Evolutionary conservation across 2,329 filamentous ascomycete genomes (phyloP).

Genomic region (Phialocephala sp.): DNA sequence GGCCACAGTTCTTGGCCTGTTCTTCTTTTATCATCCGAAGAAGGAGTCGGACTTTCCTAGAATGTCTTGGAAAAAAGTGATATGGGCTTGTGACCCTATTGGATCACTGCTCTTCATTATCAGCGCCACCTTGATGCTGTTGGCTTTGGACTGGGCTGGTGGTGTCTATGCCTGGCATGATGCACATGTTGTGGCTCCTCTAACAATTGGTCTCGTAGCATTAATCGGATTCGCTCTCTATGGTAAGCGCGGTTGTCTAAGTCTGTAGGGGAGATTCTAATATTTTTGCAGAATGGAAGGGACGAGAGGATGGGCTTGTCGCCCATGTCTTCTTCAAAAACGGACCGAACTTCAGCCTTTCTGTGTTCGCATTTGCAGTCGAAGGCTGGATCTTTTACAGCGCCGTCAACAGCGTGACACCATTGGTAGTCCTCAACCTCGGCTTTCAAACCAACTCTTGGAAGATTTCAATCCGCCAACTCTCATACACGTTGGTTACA

Average conservation of each 20-base stretch:
- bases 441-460: slow-evolving; percentile 54
- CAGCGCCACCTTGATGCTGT: slow-evolving; percentile 50
- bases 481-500: slow-evolving; percentile 50
- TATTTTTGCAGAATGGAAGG: slow-evolving; percentile 57
- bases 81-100: slow-evolving; percentile 56
- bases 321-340: slow-evolving; percentile 60
- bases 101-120: slow-evolving; percentile 52
- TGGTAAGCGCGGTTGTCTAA: slow-evolving; percentile 39
- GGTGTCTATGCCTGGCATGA: slow-evolving; percentile 47
- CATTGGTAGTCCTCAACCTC: slow-evolving; percentile 54
- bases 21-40: slow-evolving; percentile 56
- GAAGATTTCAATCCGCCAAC: slow-evolving; percentile 54
- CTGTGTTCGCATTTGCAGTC: slow-evolving; percentile 60
- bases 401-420: slow-evolving; percentile 57
- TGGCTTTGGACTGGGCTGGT: slow-evolving; percentile 54
- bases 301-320: slow-evolving; percentile 57
- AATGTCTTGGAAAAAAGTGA: slow-evolving; percentile 47
- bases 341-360: slow-evolving; percentile 59
- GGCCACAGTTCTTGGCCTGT: slow-evolving; percentile 53
- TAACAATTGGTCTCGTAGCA: slow-evolving; percentile 41
- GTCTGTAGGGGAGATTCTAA: background rate
- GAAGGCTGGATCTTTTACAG: slow-evolving; percentile 65
- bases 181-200: slow-evolving; percentile 40
- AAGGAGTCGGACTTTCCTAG: slow-evolving; percentile 44
- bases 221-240: slow-evolving; percentile 44